Conservation (phyloP, 768 basidiomycete species). For the Boletus speciosus region DNA sequence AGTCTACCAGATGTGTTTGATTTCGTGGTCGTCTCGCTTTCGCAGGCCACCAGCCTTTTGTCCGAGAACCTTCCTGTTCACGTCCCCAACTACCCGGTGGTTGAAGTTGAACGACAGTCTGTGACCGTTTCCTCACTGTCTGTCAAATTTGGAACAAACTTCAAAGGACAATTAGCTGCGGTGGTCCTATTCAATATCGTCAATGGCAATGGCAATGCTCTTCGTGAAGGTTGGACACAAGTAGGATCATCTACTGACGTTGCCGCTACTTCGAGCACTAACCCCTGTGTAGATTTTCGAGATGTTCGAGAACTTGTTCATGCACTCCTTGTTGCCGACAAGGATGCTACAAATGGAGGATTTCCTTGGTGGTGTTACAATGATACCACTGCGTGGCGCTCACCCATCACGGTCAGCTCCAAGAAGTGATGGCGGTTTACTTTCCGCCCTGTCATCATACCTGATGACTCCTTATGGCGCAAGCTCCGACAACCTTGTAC, state of each 20-base stretch:
- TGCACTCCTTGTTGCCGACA: constrained; percentile 87
- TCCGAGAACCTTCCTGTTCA: constrained; percentile 66
- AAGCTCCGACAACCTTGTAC: constrained; percentile 70
- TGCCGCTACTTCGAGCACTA: background rate
- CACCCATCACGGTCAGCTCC: constrained; percentile 59
- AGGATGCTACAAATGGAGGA: constrained; percentile 97
- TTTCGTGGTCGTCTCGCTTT: constrained; percentile 89
- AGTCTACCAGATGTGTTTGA: constrained; percentile 94
- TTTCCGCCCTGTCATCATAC: constrained; percentile 93
- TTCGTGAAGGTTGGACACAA: constrained; percentile 94
- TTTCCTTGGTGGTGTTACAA: constrained; percentile 90
- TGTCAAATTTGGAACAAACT: constrained; percentile 90
- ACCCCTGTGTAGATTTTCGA: constrained; percentile 75
- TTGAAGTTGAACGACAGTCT: constrained; percentile 86
- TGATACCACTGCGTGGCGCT: constrained; percentile 84
- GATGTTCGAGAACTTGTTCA: constrained; percentile 95
- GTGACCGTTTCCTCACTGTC: constrained; percentile 91
- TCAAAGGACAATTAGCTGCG: constrained; percentile 93
- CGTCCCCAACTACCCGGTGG: constrained; percentile 81
- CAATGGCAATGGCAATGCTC: constrained; percentile 90
- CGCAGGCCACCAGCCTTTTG: constrained; percentile 85
- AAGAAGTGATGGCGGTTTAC: constrained; percentile 81
- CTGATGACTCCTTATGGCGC: constrained; percentile 89
- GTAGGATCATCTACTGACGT: constrained; percentile 36
- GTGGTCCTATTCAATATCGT: constrained; percentile 98